Conservation (phyloP, 192 early-diverging fungal species). For the Obelidium mucronatum region DNA sequence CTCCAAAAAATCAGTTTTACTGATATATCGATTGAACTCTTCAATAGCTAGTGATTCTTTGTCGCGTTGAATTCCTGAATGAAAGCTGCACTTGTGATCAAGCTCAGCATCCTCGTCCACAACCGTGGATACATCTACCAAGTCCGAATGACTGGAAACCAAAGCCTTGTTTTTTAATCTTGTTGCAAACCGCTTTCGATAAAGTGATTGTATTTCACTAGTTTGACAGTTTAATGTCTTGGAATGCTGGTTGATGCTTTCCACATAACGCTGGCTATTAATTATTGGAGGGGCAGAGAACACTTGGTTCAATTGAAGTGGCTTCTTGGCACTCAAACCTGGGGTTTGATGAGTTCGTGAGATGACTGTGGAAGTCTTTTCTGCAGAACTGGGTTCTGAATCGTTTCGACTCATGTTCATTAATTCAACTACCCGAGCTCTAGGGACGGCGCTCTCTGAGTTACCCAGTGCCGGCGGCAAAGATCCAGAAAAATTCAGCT, state of each 20-base stretch:
- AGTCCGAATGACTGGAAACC: no score
- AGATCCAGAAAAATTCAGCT: no score
- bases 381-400: not conserved
- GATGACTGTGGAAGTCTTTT: not conserved
- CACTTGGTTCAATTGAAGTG: not conserved
- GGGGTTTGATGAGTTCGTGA: not conserved
- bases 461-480: no score
- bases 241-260: not conserved
- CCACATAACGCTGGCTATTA: not conserved
- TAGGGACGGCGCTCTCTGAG: not conserved
- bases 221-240: not conserved
- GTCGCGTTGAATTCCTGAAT: conserved; percentile 3
- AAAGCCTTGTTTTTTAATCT: no score
- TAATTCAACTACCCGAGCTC: not conserved
- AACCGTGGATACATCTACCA: no score
- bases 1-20: conserved; percentile 78
- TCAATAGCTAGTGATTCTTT: conserved; percentile 2
- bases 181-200: no score
- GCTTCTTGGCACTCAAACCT: not conserved
- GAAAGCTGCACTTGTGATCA: not conserved
- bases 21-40: conserved; percentile 57
- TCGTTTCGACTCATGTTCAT: not conserved
- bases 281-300: not conserved
- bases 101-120: not conserved
- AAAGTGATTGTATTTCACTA: not conserved